These are phyloP conservation scores for Talaromyces wortmannii DNA, from an alignment of 495 filamentous ascomycete species.

Conservation along the genomic window DNA sequence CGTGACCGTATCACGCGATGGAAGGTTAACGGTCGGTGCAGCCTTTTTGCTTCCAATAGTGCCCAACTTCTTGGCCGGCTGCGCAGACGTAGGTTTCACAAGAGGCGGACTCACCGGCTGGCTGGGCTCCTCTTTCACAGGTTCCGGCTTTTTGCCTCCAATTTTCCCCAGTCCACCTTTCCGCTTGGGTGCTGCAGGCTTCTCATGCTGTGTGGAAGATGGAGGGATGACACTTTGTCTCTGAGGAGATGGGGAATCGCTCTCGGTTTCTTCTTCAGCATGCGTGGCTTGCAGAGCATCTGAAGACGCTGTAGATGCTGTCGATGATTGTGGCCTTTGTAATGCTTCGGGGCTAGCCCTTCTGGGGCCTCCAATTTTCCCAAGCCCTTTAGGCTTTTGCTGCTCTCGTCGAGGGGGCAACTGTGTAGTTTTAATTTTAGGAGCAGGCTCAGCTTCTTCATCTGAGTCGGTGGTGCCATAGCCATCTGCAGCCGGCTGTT, in stretches of 20 bases:
- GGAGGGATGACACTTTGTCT: not conserved
- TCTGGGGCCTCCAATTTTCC: not conserved
- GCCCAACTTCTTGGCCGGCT: conserved; percentile 4
- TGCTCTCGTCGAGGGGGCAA: not conserved
- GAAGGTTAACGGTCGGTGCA: not conserved
- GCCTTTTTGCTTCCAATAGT: conserved; percentile 7
- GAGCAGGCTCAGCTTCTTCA: conserved; percentile 7
- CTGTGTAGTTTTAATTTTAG: not conserved
- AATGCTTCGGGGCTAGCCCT: not conserved
- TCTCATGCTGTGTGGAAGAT: not conserved
- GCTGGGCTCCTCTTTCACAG: not conserved
- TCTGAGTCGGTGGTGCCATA: conserved; percentile 1
- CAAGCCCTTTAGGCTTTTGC: not conserved
- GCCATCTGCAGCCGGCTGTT: not conserved
- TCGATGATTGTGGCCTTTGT: not conserved
- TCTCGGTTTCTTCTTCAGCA: not conserved
- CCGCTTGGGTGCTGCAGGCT: conserved; percentile 9
- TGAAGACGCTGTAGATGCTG: not conserved
- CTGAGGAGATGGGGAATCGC: not conserved
- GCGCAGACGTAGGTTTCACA: not conserved
- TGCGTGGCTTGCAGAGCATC: not conserved
- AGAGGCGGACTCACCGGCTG: not conserved
- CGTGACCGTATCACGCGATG: not conserved
- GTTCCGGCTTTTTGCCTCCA: conserved; percentile 28
- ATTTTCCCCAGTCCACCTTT: conserved; percentile 26